Conservation (phyloP, 1,284 basidiomycete genomes). For the Puccinia sorghi region DNA sequence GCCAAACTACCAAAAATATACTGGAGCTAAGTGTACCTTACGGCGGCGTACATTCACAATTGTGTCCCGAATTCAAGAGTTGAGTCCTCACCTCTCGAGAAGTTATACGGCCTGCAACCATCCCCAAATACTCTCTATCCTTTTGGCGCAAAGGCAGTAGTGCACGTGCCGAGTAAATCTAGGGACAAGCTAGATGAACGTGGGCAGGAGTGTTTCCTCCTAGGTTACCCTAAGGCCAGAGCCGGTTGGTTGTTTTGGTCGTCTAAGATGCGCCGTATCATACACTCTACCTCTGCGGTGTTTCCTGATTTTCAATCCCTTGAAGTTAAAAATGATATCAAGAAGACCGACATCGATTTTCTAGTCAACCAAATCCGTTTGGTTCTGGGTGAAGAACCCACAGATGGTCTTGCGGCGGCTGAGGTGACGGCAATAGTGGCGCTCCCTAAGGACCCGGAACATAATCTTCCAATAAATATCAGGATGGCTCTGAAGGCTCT, state of each 20-base stretch:
- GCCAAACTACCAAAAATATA: background rate
- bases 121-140: background rate
- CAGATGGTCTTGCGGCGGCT: background rate
- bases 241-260: slow-evolving; percentile 10
- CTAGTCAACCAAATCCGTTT: background rate
- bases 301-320: background rate
- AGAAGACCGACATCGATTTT: background rate
- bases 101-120: background rate
- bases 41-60: background rate
- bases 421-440: background rate
- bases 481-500: background rate
- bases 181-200: background rate
- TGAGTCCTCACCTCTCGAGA: background rate
- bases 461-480: background rate
- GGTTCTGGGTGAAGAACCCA: background rate
- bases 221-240: background rate
- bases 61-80: background rate
- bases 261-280: background rate
- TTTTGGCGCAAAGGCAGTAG: background rate
- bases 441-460: background rate
- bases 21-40: background rate
- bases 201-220: background rate
- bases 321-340: background rate
- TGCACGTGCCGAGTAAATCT: background rate
- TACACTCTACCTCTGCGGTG: background rate